Percentiles rank a stretch among this genome's conserved stretches.
Evolutionary conservation across 1,284 basidiomycete species (phyloP).

Genomic region (Fomes fomentarius): DNA sequence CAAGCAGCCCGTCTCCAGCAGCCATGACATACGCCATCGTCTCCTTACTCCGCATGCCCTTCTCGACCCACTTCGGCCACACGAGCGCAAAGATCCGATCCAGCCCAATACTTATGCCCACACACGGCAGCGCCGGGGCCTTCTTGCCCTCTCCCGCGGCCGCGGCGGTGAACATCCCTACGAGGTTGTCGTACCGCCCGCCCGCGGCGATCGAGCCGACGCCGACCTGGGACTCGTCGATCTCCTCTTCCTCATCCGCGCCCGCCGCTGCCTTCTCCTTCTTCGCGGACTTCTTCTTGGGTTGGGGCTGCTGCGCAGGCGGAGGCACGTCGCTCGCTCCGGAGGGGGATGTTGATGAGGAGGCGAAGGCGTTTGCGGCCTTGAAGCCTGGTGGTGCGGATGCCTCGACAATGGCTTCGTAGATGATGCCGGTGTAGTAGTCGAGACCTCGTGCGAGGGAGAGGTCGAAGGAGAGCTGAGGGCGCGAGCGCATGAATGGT

Average conservation of each 20-base stretch:
- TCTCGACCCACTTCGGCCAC: slow-evolving; percentile 83
- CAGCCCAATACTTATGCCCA: slow-evolving; percentile 93
- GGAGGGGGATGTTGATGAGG: slow-evolving; percentile 39
- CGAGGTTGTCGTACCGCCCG: slow-evolving; percentile 97
- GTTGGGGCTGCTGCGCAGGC: slow-evolving; percentile 32
- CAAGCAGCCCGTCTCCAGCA: slow-evolving; percentile 88
- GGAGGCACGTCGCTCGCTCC: slow-evolving; percentile 32
- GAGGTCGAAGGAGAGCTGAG: slow-evolving; percentile 92
- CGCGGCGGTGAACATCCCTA: slow-evolving; percentile 88
- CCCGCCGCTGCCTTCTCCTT: slow-evolving; percentile 47
- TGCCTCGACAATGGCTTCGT: slow-evolving; percentile 93
- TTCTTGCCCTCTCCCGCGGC: slow-evolving; percentile 77
- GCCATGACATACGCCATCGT: slow-evolving; percentile 96
- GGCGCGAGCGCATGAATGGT: slow-evolving; percentile 7
- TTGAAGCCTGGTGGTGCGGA: slow-evolving; percentile 89
- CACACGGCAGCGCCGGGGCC: slow-evolving; percentile 78
- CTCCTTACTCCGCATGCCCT: slow-evolving; percentile 84
- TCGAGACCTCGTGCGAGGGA: slow-evolving; percentile 96
- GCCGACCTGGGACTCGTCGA: slow-evolving; percentile 92
- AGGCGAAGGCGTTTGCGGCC: slow-evolving; percentile 51
- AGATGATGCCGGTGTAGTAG: slow-evolving; percentile 99
- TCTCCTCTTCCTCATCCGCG: slow-evolving; percentile 78
- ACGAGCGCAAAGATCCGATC: slow-evolving; percentile 96
- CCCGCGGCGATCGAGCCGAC: slow-evolving; percentile 98
- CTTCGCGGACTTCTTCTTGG: slow-evolving; percentile 56